These are phyloP conservation scores for Penicillium daleae DNA, from an alignment of 495 filamentous ascomycete genomes.

Conservation along the genomic window DNA sequence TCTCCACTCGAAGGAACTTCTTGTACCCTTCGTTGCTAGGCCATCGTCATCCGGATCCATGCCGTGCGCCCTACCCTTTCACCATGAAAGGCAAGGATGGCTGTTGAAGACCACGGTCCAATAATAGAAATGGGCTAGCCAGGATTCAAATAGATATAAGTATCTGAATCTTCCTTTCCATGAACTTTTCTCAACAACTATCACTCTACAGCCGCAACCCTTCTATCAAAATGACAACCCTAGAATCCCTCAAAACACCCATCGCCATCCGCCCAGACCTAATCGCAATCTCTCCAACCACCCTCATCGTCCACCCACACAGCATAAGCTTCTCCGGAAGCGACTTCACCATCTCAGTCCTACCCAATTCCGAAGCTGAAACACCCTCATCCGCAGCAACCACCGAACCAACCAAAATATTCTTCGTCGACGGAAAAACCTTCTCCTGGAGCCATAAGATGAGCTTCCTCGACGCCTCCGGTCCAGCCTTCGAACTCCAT, in stretches of 20 bases:
- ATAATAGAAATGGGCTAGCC: neutral
- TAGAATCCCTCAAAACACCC: slow-evolving; percentile 1
- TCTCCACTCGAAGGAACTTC: neutral
- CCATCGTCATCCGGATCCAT: neutral
- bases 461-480: slow-evolving; percentile 20
- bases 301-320: slow-evolving; percentile 18
- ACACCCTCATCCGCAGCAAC: neutral
- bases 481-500: slow-evolving; percentile 22
- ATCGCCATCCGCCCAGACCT: slow-evolving; percentile 22
- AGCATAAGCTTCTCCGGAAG: slow-evolving; percentile 10
- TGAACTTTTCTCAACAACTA: neutral
- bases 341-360: slow-evolving; percentile 21
- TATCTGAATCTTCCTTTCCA: neutral
- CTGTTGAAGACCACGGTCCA: neutral
- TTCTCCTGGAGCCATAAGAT: slow-evolving; percentile 11
- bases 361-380: too few relatives aligned
- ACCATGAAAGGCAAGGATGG: neutral
- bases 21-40: neutral
- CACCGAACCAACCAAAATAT: slow-evolving; percentile 5
- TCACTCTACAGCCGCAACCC: neutral
- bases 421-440: slow-evolving; percentile 16
- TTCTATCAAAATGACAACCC: neutral
- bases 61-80: neutral
- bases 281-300: slow-evolving; percentile 13
- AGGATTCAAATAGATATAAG: neutral